A percentile compares a stretch with the other conserved stretches of the same genome.
Conservation (phyloP, 2,329 filamentous ascomycete genomes). For the Penicillium sp. region DNA sequence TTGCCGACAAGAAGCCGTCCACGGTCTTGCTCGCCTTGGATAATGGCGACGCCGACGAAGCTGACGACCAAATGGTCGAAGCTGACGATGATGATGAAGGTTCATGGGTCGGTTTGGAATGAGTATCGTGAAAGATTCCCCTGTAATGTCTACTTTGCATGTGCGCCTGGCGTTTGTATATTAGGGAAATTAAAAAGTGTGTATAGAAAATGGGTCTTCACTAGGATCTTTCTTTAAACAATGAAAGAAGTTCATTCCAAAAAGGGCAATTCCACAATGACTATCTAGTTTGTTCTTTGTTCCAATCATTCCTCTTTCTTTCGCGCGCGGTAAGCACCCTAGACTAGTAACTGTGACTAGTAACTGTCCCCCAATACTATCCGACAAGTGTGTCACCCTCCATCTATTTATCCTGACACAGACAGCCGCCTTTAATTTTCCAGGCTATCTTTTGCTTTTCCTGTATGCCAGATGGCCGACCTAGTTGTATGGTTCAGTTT, state of each 20-base stretch:
- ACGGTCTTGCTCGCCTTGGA: conserved; percentile 42
- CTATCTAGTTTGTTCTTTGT: neutral
- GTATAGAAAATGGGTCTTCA: conserved; percentile 19
- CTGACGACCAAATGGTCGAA: conserved; percentile 40
- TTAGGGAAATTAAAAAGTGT: conserved; percentile 27
- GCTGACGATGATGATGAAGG: conserved; percentile 54
- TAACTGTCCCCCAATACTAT: conserved; percentile 24
- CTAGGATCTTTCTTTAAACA: conserved; percentile 1
- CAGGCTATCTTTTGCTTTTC: neutral
- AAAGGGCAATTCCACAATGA: conserved; percentile 7
- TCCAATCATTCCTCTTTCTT: neutral
- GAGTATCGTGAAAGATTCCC: conserved; percentile 27
- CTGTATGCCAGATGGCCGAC: conserved; percentile 12
- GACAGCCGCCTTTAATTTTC: conserved; percentile 5
- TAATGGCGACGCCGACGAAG: conserved; percentile 30
- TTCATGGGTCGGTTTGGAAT: conserved; percentile 63
- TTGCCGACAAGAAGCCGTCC: conserved; percentile 39
- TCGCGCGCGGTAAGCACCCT: neutral
- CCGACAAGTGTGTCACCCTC: conserved; percentile 28
- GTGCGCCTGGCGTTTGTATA: conserved; percentile 34
- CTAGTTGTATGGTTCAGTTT: conserved; percentile 19
- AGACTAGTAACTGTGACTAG: too few relatives aligned
- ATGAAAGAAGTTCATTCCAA: neutral
- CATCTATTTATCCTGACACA: conserved; percentile 12
- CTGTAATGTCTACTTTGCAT: conserved; percentile 38